Base-by-base conservation (phyloP, 2,329 filamentous ascomycete genomes). In the Colletotrichum trifolii region DNA sequence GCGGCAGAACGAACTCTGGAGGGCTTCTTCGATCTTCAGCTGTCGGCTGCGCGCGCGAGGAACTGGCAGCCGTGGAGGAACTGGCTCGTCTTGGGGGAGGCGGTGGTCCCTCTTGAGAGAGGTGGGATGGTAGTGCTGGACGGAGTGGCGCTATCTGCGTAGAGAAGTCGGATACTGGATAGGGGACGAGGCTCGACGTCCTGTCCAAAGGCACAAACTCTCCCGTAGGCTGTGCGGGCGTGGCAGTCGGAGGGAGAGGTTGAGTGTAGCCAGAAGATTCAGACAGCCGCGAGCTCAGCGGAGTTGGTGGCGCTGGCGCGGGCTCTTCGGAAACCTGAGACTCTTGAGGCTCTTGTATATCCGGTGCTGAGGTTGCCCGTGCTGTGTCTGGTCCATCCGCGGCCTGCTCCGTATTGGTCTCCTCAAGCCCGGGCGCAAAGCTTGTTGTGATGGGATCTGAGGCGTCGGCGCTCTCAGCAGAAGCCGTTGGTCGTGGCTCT, bases 1-100 rank as follows among this genome's bases (percentile, higher is more conserved):
- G 83, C 2, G 94, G 94, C 45, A 94, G 78, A 15, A 85, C 78
- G 67, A 91, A 79, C 17, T 85, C 82, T 69, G 74, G 59, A 17
- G 64, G 64, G 8, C 60, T 49, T 33, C 60, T 64, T 35, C 64
- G 36, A 25, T 60, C 64, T 9, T 59, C 60, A 10, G 49, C 25
- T 12, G 34, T 35, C 34, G 49, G 60, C 35, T 67, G 66, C 36
- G 56, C 43, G 11, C 58, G 63, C 10, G 52, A 38, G 15, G 46
- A 13, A 45, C 17, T 25, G 8, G 36, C 39, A 17, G 52, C 52
- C 40, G 42, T 12, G 2, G 63, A 65, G 6, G 63, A 56, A 40
- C 52, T 63, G 15, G 52, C 40, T 33, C 52, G 25, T 52, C 63
- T 52, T 8, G 63, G 52, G 13, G 63, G 69, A 58, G 57, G 65